A percentile compares a stretch with the other conserved stretches of the same genome.
Conservation (phyloP, 106 monocot genomes). For the Allium fistulosum region DNA sequence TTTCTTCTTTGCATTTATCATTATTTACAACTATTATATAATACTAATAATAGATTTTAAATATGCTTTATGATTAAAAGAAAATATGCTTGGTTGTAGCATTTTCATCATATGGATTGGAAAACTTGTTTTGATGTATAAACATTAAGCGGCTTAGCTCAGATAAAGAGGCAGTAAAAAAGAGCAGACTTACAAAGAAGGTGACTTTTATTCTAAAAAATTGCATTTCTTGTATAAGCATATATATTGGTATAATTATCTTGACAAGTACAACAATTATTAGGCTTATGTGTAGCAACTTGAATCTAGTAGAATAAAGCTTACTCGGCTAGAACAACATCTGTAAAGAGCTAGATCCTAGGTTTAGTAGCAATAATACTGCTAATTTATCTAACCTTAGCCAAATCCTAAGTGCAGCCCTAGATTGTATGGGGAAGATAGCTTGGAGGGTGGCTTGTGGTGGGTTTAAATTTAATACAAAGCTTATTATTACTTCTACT, state of each 20-base stretch:
- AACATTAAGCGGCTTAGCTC: conserved; percentile 35
- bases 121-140: background rate
- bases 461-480: no score
- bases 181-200: conserved; percentile 42
- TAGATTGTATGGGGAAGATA: no score
- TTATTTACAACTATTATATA: no score
- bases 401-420: no score
- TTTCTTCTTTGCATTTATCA: background rate
- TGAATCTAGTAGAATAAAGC: conserved; percentile 33
- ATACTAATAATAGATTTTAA: background rate
- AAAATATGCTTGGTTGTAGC: background rate
- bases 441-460: no score
- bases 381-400: no score
- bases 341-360: conserved; percentile 38
- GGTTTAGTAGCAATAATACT: conserved; percentile 13
- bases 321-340: conserved; percentile 36
- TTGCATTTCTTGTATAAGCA: background rate
- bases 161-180: conserved; percentile 34
- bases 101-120: background rate
- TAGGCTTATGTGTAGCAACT: conserved; percentile 35
- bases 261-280: no score
- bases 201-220: background rate
- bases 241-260: no score
- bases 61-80: background rate
- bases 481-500: no score